phyloP scores from a whole-genome alignment of 164 flowering plant species.

The Berberis vulgaris region DNA sequence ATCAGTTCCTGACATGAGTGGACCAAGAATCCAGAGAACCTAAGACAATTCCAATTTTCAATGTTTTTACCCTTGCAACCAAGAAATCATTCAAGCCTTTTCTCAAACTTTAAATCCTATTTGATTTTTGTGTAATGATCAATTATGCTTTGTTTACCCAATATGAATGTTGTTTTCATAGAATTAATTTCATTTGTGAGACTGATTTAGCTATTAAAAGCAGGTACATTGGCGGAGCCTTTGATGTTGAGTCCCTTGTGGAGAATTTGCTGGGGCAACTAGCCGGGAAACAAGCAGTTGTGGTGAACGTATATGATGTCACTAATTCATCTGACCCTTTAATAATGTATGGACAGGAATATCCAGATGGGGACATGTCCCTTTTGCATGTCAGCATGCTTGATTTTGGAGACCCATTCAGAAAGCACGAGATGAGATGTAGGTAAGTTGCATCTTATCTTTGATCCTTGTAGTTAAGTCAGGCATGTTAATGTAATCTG shows the following conservation, averaged over 20 bases:
- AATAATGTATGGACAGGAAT: slow-evolving; percentile 68
- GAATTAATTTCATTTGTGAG: slow-evolving; percentile 1
- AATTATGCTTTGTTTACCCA: too few species aligned
- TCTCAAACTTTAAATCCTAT: too few species aligned
- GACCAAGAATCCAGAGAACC: too few species aligned
- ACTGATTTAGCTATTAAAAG: slow-evolving; percentile 4
- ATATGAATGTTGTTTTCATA: too few species aligned
- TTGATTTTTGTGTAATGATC: too few species aligned
- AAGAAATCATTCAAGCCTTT: too few species aligned
- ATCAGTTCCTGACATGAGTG: too few species aligned
- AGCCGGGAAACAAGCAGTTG: slow-evolving; percentile 72
- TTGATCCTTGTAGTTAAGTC: neutral
- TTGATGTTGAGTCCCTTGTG: slow-evolving; percentile 92
- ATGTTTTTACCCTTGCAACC: too few species aligned
- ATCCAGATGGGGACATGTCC: slow-evolving; percentile 62
- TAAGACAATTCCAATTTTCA: too few species aligned
- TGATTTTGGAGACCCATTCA: slow-evolving; percentile 92
- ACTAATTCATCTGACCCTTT: slow-evolving; percentile 71
- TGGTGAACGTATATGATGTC: slow-evolving; percentile 80
- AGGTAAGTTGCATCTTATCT: slow-evolving; percentile 35
- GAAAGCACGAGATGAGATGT: slow-evolving; percentile 84
- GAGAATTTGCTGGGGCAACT: slow-evolving; percentile 90
- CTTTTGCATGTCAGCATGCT: slow-evolving; percentile 63
- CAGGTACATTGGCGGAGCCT: slow-evolving; percentile 94
- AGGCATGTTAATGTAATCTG: neutral